phyloP scores from a whole-genome alignment of 2,329 filamentous ascomycete species.

The Trematosphaeria pertusa region DNA sequence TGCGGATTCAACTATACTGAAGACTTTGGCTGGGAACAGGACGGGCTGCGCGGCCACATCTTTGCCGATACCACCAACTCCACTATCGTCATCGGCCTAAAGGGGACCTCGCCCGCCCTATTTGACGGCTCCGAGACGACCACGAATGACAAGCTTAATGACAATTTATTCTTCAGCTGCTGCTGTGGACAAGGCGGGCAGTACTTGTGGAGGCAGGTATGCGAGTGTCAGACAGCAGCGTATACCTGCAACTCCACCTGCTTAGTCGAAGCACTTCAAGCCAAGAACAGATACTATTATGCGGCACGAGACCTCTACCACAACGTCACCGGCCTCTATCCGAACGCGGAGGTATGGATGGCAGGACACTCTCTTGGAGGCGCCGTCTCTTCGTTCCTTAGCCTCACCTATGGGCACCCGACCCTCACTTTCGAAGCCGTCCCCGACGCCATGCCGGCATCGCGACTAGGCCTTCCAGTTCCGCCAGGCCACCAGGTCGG shows the following conservation, averaged over 20 bases:
- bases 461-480: conserved; percentile 81
- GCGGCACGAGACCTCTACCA: conserved; percentile 88
- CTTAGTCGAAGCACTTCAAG: conserved; percentile 73
- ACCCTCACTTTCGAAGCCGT: conserved; percentile 94
- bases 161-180: conserved; percentile 97
- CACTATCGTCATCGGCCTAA: conserved; percentile 89
- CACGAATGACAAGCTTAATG: conserved; percentile 96
- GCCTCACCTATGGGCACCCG: conserved; percentile 88
- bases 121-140: conserved; percentile 98
- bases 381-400: conserved; percentile 84
- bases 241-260: conserved; percentile 95
- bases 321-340: conserved; percentile 90
- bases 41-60: conserved; percentile 90
- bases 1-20: conserved; percentile 82
- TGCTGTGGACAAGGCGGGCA: conserved; percentile 95
- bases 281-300: conserved; percentile 91
- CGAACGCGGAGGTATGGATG: conserved; percentile 84
- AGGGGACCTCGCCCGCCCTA: conserved; percentile 86
- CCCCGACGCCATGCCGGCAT: conserved; percentile 86
- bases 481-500: conserved; percentile 79
- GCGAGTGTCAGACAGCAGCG: conserved; percentile 85
- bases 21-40: conserved; percentile 90
- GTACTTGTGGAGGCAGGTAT: conserved; percentile 89
- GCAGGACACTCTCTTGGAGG: conserved; percentile 93
- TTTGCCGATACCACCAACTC: conserved; percentile 86